A percentile compares a stretch with the other conserved stretches of the same genome.
phyloP scores from a whole-genome alignment of 768 basidiomycete species.

The Boletus eberwhitei region DNA sequence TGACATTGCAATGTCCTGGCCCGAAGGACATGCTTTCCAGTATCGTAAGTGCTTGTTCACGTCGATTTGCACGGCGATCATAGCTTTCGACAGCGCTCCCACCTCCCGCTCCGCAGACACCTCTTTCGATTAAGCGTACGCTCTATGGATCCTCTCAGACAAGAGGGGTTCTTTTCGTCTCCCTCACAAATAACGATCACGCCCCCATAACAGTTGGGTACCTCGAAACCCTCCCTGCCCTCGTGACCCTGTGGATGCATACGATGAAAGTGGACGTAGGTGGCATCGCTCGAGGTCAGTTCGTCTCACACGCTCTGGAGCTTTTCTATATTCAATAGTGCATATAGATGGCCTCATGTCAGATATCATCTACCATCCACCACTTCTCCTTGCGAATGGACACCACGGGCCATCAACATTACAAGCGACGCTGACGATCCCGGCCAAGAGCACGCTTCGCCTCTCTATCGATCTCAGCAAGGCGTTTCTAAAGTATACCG shows the following conservation, averaged over 20 bases:
- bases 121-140: constrained; percentile 61
- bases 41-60: constrained; percentile 46
- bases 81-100: constrained; percentile 34
- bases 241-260: constrained; percentile 84
- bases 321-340: not conserved
- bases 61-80: not conserved
- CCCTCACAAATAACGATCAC: constrained; percentile 55
- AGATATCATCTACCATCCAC: constrained; percentile 56
- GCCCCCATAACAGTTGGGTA: constrained; percentile 52
- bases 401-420: constrained; percentile 56
- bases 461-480: constrained; percentile 76
- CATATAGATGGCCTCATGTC: constrained; percentile 59
- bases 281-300: constrained; percentile 45
- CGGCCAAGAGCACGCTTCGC: constrained; percentile 58
- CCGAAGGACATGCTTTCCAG: constrained; percentile 45
- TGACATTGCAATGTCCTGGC: constrained; percentile 58
- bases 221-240: constrained; percentile 92
- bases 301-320: not conserved
- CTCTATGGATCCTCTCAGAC: constrained; percentile 75
- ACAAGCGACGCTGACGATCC: constrained; percentile 67
- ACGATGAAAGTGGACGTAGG: constrained; percentile 57
- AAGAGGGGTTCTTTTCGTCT: constrained; percentile 66
- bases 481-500: constrained; percentile 87
- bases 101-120: constrained; percentile 39
- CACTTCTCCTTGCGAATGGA: constrained; percentile 21